Evolutionary conservation across 805 yeast species (phyloP), one percentile per base, ranked within the genome.

Genomic region (Yarrowia deformans): DNA sequence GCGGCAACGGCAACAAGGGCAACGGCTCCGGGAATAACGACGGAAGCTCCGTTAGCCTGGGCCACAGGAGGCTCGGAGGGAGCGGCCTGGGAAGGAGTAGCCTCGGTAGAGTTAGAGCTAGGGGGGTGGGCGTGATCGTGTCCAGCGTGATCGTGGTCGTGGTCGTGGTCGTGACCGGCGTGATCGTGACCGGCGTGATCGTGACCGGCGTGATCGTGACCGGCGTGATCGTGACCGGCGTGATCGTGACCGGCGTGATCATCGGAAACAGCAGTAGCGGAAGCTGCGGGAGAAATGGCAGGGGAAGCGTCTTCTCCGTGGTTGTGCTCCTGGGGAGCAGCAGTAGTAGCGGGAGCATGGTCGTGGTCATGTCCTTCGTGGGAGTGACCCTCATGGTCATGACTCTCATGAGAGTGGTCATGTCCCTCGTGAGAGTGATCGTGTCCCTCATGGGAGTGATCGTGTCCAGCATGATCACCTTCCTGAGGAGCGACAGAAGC

Each of bases 1-100:
- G 46, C 46, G 46, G 46, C 46, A 43, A 43, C 23, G 46, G 46
- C 46, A 18, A 43, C 46, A 18, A 43, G 10, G 23, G 46, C 46
- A 43, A 43, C 23, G 46, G 46, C 46, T 7, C 46, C 46, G 46
- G 46, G 46, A 12, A 43, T 12, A n/a, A 43, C 19, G 23, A 2
- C 8, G 23, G 46, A 43, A 18, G 46, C 46, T 3, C 46, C 46
- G 23, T 43, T 43, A 12, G 46, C 46, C 46, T 43, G 46, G 46
- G 46, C 46, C n/a, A 43, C 46, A 23, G 18, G 46, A 23, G 50
- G 12, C 34, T 46, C 50, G 34, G 50, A 46, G 8, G 50, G 34
- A 23, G 9, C 34, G 5, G 50, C 50, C 50, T 46, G 50, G 5
- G n/a, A 8, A 13, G 50, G 50, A 12, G 16, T 4, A 23, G 29